Conservation (phyloP, 345 rosid genomes). For the Kernera saxatilis region DNA sequence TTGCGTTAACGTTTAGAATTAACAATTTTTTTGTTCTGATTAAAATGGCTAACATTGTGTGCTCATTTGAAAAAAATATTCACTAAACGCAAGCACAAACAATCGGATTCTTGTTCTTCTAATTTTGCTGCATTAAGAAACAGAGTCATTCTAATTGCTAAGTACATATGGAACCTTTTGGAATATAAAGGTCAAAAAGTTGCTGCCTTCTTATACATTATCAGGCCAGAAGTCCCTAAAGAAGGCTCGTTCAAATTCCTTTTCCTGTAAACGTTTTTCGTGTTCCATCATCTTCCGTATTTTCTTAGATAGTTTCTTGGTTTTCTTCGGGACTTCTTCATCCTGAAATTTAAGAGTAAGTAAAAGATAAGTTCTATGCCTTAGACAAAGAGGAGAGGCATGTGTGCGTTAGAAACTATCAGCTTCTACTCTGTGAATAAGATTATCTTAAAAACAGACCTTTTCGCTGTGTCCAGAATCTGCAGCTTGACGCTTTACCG, state of each 20-base stretch:
- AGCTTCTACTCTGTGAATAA: background rate
- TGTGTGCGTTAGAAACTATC: background rate
- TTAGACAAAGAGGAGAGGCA: background rate
- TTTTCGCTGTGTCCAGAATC: constrained; percentile 26
- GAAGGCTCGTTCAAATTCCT: constrained; percentile 76
- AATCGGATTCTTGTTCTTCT: background rate
- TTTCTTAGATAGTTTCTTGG: constrained; percentile 60
- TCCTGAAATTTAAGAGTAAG: constrained; percentile 38
- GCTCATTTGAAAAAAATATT: background rate
- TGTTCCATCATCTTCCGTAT: constrained; percentile 62
- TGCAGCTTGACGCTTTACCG: constrained; percentile 16
- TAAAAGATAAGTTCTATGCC: background rate
- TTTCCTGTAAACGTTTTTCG: constrained; percentile 57
- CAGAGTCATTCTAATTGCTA: background rate
- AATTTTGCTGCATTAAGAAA: background rate
- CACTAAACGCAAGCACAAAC: background rate
- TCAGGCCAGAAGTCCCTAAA: constrained; percentile 93
- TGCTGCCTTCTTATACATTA: constrained; percentile 47
- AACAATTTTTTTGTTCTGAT: too few relatives aligned
- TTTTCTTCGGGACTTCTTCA: constrained; percentile 35
- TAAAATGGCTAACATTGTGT: background rate
- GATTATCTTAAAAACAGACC: background rate
- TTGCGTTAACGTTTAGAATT: too few relatives aligned
- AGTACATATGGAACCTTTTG: background rate
- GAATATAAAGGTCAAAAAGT: background rate